Evolutionary conservation across 495 filamentous ascomycete genomes (phyloP).

Genomic region (Penicillium macrosclerotiorum): DNA sequence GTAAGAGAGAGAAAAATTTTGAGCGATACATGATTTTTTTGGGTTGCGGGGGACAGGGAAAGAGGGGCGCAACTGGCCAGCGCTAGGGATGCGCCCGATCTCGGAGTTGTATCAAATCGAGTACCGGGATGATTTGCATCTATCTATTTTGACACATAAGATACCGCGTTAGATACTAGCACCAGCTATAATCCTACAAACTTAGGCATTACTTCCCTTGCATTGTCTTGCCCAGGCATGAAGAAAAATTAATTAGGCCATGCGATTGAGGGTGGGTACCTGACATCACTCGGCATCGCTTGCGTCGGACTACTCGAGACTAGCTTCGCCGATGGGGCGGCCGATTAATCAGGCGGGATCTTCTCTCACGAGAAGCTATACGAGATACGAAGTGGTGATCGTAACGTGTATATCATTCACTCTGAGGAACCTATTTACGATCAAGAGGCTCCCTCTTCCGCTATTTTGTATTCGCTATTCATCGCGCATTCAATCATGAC

Average conservation of each 20-base stretch:
- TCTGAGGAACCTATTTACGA: neutral
- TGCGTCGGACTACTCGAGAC: neutral
- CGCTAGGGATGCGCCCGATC: neutral
- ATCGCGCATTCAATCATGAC: slow-evolving; percentile 26
- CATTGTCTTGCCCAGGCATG: neutral
- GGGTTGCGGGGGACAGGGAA: too few species aligned
- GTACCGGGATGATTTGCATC: slow-evolving; percentile 2
- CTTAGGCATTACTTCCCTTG: neutral
- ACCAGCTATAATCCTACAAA: slow-evolving; percentile 7
- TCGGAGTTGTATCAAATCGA: neutral
- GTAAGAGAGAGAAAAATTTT: too few species aligned
- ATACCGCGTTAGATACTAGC: slow-evolving; percentile 11
- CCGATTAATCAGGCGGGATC: neutral
- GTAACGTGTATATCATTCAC: slow-evolving; percentile 1
- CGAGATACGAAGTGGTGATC: neutral
- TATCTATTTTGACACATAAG: slow-evolving; percentile 8
- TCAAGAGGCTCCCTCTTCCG: slow-evolving; percentile 3
- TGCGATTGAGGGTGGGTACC: slow-evolving; percentile 3
- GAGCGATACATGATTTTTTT: too few species aligned
- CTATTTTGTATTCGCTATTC: slow-evolving; percentile 21
- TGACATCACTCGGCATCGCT: slow-evolving; percentile 5
- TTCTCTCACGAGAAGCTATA: neutral
- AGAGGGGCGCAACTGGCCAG: neutral
- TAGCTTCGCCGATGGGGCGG: neutral
- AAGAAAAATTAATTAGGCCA: neutral